These are phyloP conservation scores for Termitomyces titanicus DNA, from an alignment of 768 basidiomycete species.

Conservation along the genomic window DNA sequence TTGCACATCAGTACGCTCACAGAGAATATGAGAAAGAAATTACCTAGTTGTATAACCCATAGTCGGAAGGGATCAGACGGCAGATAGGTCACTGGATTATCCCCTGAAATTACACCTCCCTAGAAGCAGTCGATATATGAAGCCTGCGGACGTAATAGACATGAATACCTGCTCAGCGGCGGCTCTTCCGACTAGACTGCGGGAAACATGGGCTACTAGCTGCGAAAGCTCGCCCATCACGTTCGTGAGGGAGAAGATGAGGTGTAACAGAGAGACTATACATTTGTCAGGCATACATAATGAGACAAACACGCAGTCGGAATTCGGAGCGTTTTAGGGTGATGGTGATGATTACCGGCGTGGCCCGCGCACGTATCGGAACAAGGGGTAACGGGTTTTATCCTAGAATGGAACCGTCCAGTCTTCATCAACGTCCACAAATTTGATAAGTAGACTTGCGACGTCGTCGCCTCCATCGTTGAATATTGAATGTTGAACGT, in stretches of 20 bases:
- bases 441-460: no score
- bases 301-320: conserved; percentile 8
- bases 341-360: no score
- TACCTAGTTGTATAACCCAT: conserved; percentile 77
- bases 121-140: conserved; percentile 21
- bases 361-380: no score
- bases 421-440: no score
- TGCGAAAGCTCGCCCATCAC: conserved; percentile 48
- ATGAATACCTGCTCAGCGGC: conserved; percentile 45
- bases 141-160: neutral
- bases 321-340: neutral
- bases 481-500: no score
- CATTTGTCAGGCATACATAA: neutral
- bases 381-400: no score
- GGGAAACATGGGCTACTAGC: conserved; percentile 27
- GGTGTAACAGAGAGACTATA: neutral
- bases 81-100: conserved; percentile 65
- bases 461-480: no score
- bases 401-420: no score
- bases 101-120: conserved; percentile 79
- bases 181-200: conserved; percentile 36
- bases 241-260: neutral
- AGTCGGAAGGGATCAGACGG: conserved; percentile 63
- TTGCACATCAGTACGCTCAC: conserved; percentile 5
- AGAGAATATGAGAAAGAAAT: conserved; percentile 15